These are phyloP conservation scores for Phellopilus nigrolimitatus DNA, from an alignment of 1,284 basidiomycete species.

Conservation along the genomic window DNA sequence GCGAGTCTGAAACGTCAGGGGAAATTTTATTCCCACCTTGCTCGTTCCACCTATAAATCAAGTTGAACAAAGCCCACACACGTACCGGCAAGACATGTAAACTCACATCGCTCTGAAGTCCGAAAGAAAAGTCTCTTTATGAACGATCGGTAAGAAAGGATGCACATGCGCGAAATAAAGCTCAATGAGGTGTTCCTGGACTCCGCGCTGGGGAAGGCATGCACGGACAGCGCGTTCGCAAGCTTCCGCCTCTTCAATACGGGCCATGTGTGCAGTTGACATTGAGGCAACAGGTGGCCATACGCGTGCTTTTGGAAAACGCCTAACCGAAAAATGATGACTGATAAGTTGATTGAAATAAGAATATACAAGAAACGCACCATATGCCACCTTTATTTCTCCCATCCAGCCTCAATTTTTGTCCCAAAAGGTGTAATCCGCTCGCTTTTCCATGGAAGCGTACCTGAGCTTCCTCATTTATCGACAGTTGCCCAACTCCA, in stretches of 20 bases:
- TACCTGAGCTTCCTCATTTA: slow-evolving; percentile 81
- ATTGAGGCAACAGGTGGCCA: slow-evolving; percentile 66
- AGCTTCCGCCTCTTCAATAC: slow-evolving; percentile 29
- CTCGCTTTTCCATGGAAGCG: slow-evolving; percentile 77
- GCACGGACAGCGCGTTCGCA: slow-evolving; percentile 33
- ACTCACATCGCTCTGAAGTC: slow-evolving; percentile 45
- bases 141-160: slow-evolving; percentile 65
- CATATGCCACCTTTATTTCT: slow-evolving; percentile 78
- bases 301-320: slow-evolving; percentile 75
- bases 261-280: slow-evolving; percentile 18
- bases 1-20: background rate
- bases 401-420: slow-evolving; percentile 52
- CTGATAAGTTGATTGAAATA: slow-evolving; percentile 9
- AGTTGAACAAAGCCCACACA: background rate
- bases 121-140: slow-evolving; percentile 66
- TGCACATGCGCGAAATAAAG: slow-evolving; percentile 81
- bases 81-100: background rate
- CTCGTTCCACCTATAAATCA: slow-evolving; percentile 7
- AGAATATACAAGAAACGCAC: slow-evolving; percentile 33
- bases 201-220: slow-evolving; percentile 46
- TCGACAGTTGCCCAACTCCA: slow-evolving; percentile 76
- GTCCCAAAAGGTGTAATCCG: slow-evolving; percentile 71
- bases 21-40: background rate
- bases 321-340: slow-evolving; percentile 38
- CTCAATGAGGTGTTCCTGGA: slow-evolving; percentile 65